Conservation (phyloP, 768 basidiomycete species). For the Suillus ampliporus region DNA sequence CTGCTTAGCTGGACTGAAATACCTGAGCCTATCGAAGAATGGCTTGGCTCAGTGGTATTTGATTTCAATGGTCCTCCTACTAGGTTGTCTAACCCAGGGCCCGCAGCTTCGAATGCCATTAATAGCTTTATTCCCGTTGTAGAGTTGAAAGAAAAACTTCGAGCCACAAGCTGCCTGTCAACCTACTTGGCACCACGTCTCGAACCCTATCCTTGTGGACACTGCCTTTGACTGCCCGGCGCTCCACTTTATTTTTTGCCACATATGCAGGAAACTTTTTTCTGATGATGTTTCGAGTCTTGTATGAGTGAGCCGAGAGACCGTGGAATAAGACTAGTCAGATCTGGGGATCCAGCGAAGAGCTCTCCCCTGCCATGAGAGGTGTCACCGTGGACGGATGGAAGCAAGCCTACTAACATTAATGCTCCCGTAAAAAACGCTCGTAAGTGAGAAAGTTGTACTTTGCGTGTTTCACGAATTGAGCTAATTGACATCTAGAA, state of each 20-base stretch:
- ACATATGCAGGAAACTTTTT: slow-evolving; percentile 62
- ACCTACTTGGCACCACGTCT: slow-evolving; percentile 73
- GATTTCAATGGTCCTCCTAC: background rate
- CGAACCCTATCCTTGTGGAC: slow-evolving; percentile 65
- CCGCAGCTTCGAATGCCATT: background rate
- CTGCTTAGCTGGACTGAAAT: slow-evolving; percentile 49
- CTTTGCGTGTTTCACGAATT: background rate
- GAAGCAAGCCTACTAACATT: background rate
- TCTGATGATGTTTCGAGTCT: slow-evolving; percentile 82
- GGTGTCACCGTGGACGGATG: slow-evolving; percentile 55
- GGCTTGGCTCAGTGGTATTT: background rate
- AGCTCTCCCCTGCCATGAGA: slow-evolving; percentile 40
- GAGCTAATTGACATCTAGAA: background rate
- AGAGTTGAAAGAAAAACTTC: slow-evolving; percentile 68
- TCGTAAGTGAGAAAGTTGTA: background rate
- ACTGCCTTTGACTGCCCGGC: slow-evolving; percentile 54
- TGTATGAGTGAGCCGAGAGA: slow-evolving; percentile 75
- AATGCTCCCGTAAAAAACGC: background rate
- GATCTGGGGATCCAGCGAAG: slow-evolving; percentile 52
- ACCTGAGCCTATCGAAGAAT: slow-evolving; percentile 15
- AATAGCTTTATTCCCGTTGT: background rate
- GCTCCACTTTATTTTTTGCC: slow-evolving; percentile 20
- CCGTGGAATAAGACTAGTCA: slow-evolving; percentile 70
- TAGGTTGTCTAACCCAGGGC: background rate
- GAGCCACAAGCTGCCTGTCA: slow-evolving; percentile 58